Evolutionary conservation across 768 basidiomycete species (phyloP), one percentile per base, ranked within the genome.

Genomic region (Termitomyces sp.): DNA sequence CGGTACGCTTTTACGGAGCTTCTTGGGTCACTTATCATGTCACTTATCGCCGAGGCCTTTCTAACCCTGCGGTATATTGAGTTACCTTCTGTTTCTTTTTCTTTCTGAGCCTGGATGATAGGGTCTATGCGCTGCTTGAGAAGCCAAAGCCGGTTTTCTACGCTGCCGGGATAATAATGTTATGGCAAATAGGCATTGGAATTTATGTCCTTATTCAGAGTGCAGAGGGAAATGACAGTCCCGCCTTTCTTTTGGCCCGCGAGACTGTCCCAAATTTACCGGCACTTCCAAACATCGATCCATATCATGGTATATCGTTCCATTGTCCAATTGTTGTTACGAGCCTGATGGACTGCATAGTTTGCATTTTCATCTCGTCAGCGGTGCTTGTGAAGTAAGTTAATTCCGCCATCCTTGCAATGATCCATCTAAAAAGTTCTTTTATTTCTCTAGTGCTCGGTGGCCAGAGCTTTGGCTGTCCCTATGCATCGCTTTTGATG

Each of bases 401-500:
- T n/a, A n/a, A n/a, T n/a, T n/a, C n/a, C n/a, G n/a, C n/a, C n/a
- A n/a, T n/a, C n/a, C n/a, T n/a, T n/a, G n/a, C n/a, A n/a, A n/a
- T n/a, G n/a, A n/a, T n/a, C n/a, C n/a, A n/a, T n/a, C n/a, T n/a
- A n/a, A n/a, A n/a, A n/a, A n/a, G n/a, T n/a, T n/a, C n/a, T n/a
- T n/a, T n/a, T n/a, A n/a, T n/a, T n/a, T n/a, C n/a, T n/a, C n/a
- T n/a, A n/a, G n/a, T n/a, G n/a, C n/a, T n/a, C n/a, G n/a, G n/a
- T n/a, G n/a, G n/a, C n/a, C n/a, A n/a, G n/a, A n/a, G 25, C 50
- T 60, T 1, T 61, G 40, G 21, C 58, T 65, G 5, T 65, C 34
- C 14, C 58, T 65, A 1, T 57, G 52, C 27, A 58, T 65, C 16
- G 59, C 60, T 5, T 65, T 63, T 25, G 64, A 65, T 56, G 59